Conservation (phyloP, 2,329 filamentous ascomycete species). For the Fusarium temperatum region DNA sequence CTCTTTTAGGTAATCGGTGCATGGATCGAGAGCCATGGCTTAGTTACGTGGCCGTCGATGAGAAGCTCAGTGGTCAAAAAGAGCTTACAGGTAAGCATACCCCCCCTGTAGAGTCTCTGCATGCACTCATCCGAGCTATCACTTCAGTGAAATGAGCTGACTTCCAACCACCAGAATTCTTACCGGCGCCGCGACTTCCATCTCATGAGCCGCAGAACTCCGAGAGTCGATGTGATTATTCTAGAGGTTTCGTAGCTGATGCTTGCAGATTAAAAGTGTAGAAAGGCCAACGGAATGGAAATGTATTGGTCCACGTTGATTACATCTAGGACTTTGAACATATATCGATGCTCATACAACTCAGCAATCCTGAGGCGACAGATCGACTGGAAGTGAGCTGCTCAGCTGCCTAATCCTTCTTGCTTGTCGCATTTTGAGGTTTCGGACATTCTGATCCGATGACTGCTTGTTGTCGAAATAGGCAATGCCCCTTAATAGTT, state of each 20-base stretch:
- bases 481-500: neutral
- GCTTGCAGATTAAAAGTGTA: neutral
- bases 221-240: rapidly evolving
- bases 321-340: neutral
- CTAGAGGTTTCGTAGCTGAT: neutral
- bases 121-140: neutral
- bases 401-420: neutral
- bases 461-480: neutral
- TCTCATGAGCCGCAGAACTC: neutral
- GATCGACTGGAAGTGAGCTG: neutral
- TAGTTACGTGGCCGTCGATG: neutral
- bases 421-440: rapidly evolving
- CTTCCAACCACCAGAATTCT: neutral
- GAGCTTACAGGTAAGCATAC: neutral
- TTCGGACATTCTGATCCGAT: neutral
- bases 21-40: neutral
- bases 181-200: neutral
- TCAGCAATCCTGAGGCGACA: neutral
- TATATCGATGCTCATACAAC: rapidly evolving
- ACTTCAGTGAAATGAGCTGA: neutral
- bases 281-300: neutral
- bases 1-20: neutral
- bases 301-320: neutral
- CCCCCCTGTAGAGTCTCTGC: neutral
- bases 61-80: neutral